Evolutionary conservation across 192 early-diverging fungal species (phyloP).

Genomic region (Coemansia sp.): DNA sequence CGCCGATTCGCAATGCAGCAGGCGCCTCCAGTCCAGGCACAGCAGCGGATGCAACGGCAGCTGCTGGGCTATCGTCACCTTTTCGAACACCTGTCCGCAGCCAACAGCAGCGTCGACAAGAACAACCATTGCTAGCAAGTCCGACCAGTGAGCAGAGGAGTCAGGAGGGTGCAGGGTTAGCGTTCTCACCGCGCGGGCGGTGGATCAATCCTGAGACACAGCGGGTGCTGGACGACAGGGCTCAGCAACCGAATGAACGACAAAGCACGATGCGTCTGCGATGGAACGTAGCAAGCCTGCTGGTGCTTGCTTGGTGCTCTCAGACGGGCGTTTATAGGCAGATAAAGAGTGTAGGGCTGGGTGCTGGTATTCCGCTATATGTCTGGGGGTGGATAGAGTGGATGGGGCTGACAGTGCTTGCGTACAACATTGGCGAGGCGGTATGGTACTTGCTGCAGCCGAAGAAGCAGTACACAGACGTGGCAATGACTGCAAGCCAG

Average conservation of each 20-base stretch:
- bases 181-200: slow-evolving; percentile 16
- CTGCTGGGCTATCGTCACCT: slow-evolving; percentile 10
- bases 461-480: slow-evolving; percentile 28
- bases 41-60: background rate
- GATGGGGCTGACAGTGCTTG: slow-evolving; percentile 20
- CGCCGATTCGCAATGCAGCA: slow-evolving; percentile 25
- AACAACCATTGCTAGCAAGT: background rate
- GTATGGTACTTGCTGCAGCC: slow-evolving; percentile 48
- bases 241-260: slow-evolving; percentile 22
- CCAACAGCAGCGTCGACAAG: slow-evolving; percentile 1
- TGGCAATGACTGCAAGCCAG: slow-evolving; percentile 42
- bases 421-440: slow-evolving; percentile 50
- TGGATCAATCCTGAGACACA: slow-evolving; percentile 50
- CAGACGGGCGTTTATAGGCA: slow-evolving; percentile 39
- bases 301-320: slow-evolving; percentile 25
- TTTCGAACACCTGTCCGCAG: slow-evolving; percentile 24
- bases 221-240: slow-evolving; percentile 43
- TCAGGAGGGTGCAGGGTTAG: background rate
- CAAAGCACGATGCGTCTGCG: slow-evolving; percentile 49
- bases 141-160: background rate
- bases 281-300: slow-evolving; percentile 42
- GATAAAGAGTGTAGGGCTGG: slow-evolving; percentile 18
- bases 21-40: slow-evolving; percentile 1
- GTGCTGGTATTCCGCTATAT: slow-evolving; percentile 14
- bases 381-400: slow-evolving; percentile 35